phyloP scores from a whole-genome alignment of 2,329 filamentous ascomycete species.

The Thermoascus crustaceus region DNA sequence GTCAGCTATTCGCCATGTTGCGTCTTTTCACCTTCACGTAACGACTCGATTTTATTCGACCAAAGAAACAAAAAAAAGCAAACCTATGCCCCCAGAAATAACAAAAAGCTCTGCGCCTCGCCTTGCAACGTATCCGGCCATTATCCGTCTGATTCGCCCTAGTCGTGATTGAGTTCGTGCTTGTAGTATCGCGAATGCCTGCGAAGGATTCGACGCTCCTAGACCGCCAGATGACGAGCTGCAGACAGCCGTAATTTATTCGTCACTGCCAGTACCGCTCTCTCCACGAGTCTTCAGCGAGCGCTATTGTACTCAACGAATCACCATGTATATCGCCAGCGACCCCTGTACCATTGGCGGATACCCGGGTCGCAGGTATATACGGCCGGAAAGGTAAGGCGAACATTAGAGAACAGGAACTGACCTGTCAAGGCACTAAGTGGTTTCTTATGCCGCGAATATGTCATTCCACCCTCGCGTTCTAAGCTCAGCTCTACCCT shows the following conservation, averaged over 20 bases:
- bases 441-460: no score
- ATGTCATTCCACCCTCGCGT: no score
- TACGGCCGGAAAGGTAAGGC: no score
- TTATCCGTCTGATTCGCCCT: constrained; percentile 13
- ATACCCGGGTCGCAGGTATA: no score
- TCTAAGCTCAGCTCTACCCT: no score
- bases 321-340: no score
- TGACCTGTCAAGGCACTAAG: no score
- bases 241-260: constrained; percentile 2
- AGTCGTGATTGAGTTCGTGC: constrained; percentile 8
- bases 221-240: not conserved
- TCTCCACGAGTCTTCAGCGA: no score
- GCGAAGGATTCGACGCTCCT: constrained; percentile 1
- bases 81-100: constrained; percentile 9
- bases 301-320: no score
- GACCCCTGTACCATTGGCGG: no score
- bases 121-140: constrained; percentile 11
- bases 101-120: constrained; percentile 4
- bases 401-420: no score
- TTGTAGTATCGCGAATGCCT: constrained; percentile 11
- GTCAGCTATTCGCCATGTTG: constrained; percentile 33
- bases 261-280: constrained; percentile 1
- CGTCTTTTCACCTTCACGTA: constrained; percentile 31
- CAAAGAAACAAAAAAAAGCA: constrained; percentile 13
- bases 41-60: constrained; percentile 36